phyloP scores from a whole-genome alignment of 768 basidiomycete genomes.

The Mycena vulgaris region DNA sequence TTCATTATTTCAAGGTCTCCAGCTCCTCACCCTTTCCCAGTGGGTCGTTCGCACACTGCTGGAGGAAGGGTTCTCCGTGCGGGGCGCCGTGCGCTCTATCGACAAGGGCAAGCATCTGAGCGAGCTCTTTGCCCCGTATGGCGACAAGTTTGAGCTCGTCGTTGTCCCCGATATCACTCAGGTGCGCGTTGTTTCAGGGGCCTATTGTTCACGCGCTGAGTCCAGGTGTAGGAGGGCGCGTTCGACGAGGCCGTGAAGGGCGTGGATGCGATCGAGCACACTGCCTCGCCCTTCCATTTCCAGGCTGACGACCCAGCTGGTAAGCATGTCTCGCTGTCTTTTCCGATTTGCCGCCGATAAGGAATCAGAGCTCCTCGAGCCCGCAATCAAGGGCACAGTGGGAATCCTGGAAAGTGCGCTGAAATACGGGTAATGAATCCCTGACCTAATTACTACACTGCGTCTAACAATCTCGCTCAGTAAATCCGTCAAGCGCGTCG shows the following conservation, averaged over 20 bases:
- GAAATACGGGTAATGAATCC: constrained; percentile 50
- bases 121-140: constrained; percentile 67
- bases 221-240: constrained; percentile 65
- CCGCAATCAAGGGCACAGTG: constrained; percentile 61
- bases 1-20: no score
- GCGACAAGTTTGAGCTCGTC: constrained; percentile 73
- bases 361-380: constrained; percentile 44
- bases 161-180: constrained; percentile 77
- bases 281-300: constrained; percentile 73
- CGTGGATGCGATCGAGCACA: constrained; percentile 80
- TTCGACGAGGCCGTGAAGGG: constrained; percentile 88
- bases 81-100: constrained; percentile 76
- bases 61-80: constrained; percentile 72
- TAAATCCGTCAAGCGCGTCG: constrained; percentile 67
- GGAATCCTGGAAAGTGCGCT: constrained; percentile 55
- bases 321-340: neutral
- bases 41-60: constrained; percentile 73
- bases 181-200: constrained; percentile 12
- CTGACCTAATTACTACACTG: no score
- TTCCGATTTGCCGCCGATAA: neutral
- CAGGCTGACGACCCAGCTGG: constrained; percentile 61
- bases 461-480: constrained; percentile 21
- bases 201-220: constrained; percentile 35
- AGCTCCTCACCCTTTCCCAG: neutral
- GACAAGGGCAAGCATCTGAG: constrained; percentile 72